These are phyloP conservation scores for Artemisia tridentata DNA, from an alignment of 129 eudicot genomes.

Conservation along the genomic window DNA sequence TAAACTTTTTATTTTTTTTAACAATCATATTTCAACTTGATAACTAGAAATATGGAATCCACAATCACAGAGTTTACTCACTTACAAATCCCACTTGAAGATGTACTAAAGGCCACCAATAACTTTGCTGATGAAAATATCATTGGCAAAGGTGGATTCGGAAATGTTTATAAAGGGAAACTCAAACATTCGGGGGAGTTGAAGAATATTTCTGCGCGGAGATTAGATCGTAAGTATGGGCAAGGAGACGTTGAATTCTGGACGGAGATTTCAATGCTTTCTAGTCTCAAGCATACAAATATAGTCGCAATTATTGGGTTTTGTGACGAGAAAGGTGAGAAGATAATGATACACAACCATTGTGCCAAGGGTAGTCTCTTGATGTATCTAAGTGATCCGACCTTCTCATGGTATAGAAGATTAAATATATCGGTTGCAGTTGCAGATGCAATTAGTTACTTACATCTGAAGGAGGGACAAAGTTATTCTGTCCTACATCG, in stretches of 20 bases:
- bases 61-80: background rate
- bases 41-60: background rate
- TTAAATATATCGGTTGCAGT: background rate
- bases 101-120: background rate
- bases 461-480: background rate
- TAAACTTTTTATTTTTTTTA: too few species aligned
- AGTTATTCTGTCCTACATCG: background rate
- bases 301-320: background rate
- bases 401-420: background rate
- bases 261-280: background rate
- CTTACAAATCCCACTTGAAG: background rate
- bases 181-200: background rate
- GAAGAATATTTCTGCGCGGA: background rate
- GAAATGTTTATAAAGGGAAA: background rate
- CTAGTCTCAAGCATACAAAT: background rate
- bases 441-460: background rate
- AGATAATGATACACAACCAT: background rate
- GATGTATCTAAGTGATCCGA: background rate
- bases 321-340: background rate
- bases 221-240: background rate
- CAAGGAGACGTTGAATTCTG: background rate
- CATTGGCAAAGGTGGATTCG: slow-evolving; percentile 1
- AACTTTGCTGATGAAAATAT: background rate
- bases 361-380: background rate
- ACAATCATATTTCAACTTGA: too few species aligned